Conservation (phyloP, 2,329 filamentous ascomycete species). For the Colletotrichum sp. region DNA sequence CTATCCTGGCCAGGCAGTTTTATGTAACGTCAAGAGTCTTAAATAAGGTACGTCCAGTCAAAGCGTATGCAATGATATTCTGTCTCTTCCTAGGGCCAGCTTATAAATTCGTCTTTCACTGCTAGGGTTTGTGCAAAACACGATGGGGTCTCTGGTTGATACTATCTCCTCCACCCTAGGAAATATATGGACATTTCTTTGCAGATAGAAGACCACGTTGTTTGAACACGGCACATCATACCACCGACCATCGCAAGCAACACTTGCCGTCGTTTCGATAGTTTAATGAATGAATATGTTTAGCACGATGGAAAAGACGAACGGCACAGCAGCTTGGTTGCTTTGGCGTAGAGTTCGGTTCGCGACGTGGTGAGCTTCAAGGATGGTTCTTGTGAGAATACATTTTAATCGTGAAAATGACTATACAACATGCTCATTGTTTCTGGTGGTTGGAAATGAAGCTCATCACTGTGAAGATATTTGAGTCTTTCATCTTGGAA, state of each 20-base stretch:
- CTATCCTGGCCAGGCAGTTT: too few relatives aligned
- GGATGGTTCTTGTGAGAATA: background rate
- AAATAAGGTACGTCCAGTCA: background rate
- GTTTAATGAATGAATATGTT: accelerated
- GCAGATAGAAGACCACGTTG: background rate
- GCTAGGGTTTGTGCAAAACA: background rate
- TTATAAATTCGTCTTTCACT: background rate
- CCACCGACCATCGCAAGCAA: background rate
- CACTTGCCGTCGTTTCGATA: background rate
- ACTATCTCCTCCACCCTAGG: too few relatives aligned
- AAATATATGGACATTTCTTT: background rate
- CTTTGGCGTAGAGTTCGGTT: background rate
- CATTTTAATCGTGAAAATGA: background rate
- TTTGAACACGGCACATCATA: background rate
- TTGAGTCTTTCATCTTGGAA: background rate
- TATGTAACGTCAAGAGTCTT: too few relatives aligned
- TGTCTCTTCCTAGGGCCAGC: accelerated
- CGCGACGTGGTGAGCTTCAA: background rate
- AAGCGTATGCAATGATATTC: accelerated
- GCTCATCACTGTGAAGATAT: background rate
- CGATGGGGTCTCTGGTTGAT: too few relatives aligned
- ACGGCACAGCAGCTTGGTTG: background rate
- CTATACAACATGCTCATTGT: too few relatives aligned
- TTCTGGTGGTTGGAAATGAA: background rate
- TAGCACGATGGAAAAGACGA: background rate